phyloP scores from a whole-genome alignment of 805 yeast species.

The Lipomyces sp. region DNA sequence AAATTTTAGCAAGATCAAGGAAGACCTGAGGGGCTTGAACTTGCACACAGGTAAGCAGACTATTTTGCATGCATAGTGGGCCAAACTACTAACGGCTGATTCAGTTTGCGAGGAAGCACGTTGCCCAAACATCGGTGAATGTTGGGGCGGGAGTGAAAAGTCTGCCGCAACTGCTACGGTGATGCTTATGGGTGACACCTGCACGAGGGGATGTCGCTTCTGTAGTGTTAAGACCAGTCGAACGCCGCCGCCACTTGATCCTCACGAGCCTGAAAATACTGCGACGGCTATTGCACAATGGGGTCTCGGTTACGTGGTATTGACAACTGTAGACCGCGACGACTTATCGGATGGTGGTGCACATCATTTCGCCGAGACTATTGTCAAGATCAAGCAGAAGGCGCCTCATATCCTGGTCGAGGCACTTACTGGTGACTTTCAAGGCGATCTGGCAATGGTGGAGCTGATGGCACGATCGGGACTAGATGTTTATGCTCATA shows the following conservation, averaged over 20 bases:
- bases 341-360: constrained; percentile 94
- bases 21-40: constrained; percentile 85
- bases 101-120: constrained; percentile 95
- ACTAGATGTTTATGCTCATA: constrained; percentile 95
- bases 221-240: constrained; percentile 96
- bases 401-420: constrained; percentile 92
- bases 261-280: constrained; percentile 95
- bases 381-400: constrained; percentile 77
- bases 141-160: constrained; percentile 96
- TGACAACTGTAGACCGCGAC: constrained; percentile 97
- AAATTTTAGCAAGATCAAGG: constrained; percentile 76
- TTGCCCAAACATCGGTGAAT: constrained; percentile 99
- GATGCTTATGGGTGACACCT: constrained; percentile 97
- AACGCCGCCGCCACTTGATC: constrained; percentile 85
- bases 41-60: constrained; percentile 62
- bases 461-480: constrained; percentile 82
- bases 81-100: not conserved
- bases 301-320: constrained; percentile 97
- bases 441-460: constrained; percentile 86
- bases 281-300: constrained; percentile 96
- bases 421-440: constrained; percentile 91
- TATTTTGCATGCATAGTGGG: not conserved
- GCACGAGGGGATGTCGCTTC: constrained; percentile 98
- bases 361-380: constrained; percentile 86
- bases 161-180: constrained; percentile 96